Base-by-base conservation (phyloP, 2,329 filamentous ascomycete genomes). In the Cercospora sojina region DNA sequence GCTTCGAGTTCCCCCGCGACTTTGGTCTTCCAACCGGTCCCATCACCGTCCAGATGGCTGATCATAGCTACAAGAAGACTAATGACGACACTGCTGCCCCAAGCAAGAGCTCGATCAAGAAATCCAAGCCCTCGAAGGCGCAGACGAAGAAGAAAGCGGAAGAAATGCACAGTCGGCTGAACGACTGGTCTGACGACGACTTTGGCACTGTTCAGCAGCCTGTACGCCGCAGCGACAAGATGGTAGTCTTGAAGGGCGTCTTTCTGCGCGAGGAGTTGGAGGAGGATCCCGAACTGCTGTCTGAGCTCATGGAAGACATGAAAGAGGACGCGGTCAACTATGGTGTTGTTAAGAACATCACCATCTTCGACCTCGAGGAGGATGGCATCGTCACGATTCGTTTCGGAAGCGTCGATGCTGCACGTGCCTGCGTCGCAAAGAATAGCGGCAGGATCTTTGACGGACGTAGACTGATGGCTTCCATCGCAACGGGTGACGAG, bases 271-370 rank as follows among this genome's bases (percentile, higher is more conserved):
- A 89, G 68, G 92, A 97, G 80, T 84, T 98, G 27, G 89, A 93
- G 72, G 91, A 96, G 75, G 93, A 98, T 74, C 88, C 91, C 1
- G 88, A 88, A 0, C 91, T 90, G 1, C 85, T 96, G 67, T 83
- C 96, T 41, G 94, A 98, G 69, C 96, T 98, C 81, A 96, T 96
- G 77, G 91, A 97, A 77, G 95, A 99, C 76, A 91, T 98, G 64
- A 87, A 91, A 55, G 92, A 97, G 59, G 93, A 97, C 79, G 96
- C 92, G 77, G 85, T 87, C 65, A 96, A 96, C 80, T 83, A 95
- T 13, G 95, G 95, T 3, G 85, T 89, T 25, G 92, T 98, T 38
- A 96, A 93, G 32, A 97, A 96, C 75, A 91, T 98, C 47, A 89
- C 95, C 3, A 82, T 99, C 16, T 99, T 91, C 77, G 95, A 99